Percentiles rank a stretch among this genome's conserved stretches.
phyloP scores from a whole-genome alignment of 495 filamentous ascomycete species.

The Podospora bellae-mahoneyi region DNA sequence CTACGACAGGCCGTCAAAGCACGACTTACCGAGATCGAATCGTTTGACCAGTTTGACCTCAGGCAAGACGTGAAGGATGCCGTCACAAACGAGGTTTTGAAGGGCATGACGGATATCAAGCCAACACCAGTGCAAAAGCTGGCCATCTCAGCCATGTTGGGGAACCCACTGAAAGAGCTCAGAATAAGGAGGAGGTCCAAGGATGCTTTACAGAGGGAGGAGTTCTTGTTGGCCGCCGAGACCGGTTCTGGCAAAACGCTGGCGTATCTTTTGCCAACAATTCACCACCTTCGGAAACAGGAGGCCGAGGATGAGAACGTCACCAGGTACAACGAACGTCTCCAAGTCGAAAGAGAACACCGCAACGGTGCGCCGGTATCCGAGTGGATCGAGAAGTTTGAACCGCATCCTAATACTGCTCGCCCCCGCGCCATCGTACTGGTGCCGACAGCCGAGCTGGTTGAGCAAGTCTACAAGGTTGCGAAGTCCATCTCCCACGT shows the following conservation, averaged over 20 bases:
- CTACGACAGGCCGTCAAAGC: conserved; percentile 66
- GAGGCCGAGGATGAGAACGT: conserved; percentile 62
- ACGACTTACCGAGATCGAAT: conserved; percentile 62
- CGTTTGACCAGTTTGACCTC: conserved; percentile 76
- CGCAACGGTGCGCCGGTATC: conserved; percentile 51
- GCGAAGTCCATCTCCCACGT: conserved; percentile 78
- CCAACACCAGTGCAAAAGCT: conserved; percentile 88
- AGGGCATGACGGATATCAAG: conserved; percentile 63
- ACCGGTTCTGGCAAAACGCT: conserved; percentile 97
- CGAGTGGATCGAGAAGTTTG: conserved; percentile 46
- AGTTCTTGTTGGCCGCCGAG: conserved; percentile 89
- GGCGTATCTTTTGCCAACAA: conserved; percentile 76
- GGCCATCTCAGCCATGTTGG: conserved; percentile 76
- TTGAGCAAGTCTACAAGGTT: conserved; percentile 76
- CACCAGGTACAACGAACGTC: conserved; percentile 48
- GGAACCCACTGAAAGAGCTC: conserved; percentile 21
- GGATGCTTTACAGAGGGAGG: conserved; percentile 47
- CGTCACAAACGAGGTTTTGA: conserved; percentile 64
- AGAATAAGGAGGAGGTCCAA: conserved; percentile 3
- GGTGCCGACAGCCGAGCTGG: conserved; percentile 90
- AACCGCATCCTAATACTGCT: conserved; percentile 65
- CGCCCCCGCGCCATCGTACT: conserved; percentile 82
- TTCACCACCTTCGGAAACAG: conserved; percentile 77
- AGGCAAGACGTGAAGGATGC: conserved; percentile 70
- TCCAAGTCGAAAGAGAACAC: conserved; percentile 42